A percentile compares a stretch with the other conserved stretches of the same genome.
These are phyloP conservation scores for Pascua guehoae DNA, from an alignment of 1,284 basidiomycete species.

Conservation along the genomic window DNA sequence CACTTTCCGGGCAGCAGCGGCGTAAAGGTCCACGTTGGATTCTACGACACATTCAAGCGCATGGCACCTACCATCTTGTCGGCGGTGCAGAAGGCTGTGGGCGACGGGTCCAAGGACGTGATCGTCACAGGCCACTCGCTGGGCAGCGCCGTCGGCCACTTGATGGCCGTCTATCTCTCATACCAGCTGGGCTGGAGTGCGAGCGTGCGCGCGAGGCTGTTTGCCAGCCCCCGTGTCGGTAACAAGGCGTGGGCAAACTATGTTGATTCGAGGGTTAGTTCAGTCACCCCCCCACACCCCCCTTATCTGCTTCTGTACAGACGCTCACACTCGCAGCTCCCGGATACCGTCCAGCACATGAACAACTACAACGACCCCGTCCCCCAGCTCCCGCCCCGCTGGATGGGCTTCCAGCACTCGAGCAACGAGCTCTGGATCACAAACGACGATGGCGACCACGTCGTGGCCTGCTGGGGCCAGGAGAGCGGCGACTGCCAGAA, in stretches of 20 bases:
- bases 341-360: conserved; percentile 19
- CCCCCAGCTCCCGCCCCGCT: conserved; percentile 26
- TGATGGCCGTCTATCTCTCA: conserved; percentile 22
- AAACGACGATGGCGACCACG: conserved; percentile 3
- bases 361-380: conserved; percentile 27
- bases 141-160: conserved; percentile 20
- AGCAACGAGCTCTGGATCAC: conserved; percentile 25
- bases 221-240: conserved; percentile 26
- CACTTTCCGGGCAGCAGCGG: conserved; percentile 19
- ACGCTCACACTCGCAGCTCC: conserved; percentile 6
- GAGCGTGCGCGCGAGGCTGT: conserved; percentile 13
- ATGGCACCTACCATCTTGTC: conserved; percentile 10
- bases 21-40: conserved; percentile 22
- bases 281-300: not conserved
- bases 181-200: conserved; percentile 5
- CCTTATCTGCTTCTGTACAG: too few species aligned
- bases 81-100: conserved; percentile 5
- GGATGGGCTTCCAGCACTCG: conserved; percentile 19
- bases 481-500: conserved; percentile 17
- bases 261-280: conserved; percentile 20
- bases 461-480: conserved; percentile 23
- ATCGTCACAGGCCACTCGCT: conserved; percentile 28
- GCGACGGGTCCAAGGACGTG: conserved; percentile 12
- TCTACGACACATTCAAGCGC: conserved; percentile 22
- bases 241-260: conserved; percentile 28